phyloP scores from a whole-genome alignment of 2,329 filamentous ascomycete species.

The Botrytis cinerea region DNA sequence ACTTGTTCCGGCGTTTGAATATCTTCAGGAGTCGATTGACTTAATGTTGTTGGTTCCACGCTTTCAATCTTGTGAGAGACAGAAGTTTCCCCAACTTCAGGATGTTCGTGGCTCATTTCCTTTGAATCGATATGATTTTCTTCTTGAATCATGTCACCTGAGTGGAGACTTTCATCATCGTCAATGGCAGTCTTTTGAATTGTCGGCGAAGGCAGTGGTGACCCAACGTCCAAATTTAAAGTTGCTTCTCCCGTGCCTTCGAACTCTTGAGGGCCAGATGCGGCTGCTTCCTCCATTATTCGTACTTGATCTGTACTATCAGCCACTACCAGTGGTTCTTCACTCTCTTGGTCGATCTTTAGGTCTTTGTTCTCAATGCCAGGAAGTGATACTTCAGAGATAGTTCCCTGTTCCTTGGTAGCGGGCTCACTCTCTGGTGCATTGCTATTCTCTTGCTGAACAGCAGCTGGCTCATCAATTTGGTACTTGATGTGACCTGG shows the following conservation, averaged over 20 bases:
- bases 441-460: not conserved
- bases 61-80: not conserved
- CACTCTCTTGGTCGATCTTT: not conserved
- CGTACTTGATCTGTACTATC: not conserved
- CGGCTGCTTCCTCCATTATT: not conserved
- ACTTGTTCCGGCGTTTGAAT: not conserved
- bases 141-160: not conserved
- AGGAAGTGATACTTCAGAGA: not conserved
- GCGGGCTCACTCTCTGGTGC: not conserved
- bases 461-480: not conserved
- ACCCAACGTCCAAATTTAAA: slow-evolving; percentile 14
- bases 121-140: not conserved
- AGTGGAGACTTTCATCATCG: not conserved
- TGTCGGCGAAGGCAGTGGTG: slow-evolving; percentile 1
- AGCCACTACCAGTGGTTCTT: not conserved
- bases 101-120: not conserved
- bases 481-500: slow-evolving; percentile 1
- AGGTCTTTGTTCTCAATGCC: not conserved
- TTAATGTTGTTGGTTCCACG: not conserved
- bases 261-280: not conserved
- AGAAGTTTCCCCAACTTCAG: not conserved
- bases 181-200: not conserved
- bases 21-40: not conserved
- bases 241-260: slow-evolving; percentile 12
- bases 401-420: not conserved